Evolutionary conservation across 73 alveolate genomes (phyloP).

Genomic region (Paramecium pentaurelia): DNA sequence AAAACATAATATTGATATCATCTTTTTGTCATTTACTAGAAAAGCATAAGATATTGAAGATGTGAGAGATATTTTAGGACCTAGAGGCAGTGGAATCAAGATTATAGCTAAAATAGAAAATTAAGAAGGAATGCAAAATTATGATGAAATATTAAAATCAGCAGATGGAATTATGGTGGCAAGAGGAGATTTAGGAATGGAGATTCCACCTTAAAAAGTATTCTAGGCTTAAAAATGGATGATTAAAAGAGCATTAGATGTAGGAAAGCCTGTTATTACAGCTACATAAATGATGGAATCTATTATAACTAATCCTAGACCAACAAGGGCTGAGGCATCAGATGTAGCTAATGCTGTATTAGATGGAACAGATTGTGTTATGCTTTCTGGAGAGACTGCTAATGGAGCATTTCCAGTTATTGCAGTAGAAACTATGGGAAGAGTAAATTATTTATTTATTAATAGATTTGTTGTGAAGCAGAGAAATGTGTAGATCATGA

Average conservation of each 20-base stretch:
- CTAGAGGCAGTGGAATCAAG: conserved; percentile 84
- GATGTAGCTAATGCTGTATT: conserved; percentile 98
- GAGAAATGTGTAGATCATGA: conserved; percentile 61
- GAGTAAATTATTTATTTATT: not conserved
- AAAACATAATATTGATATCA: conserved; percentile 90
- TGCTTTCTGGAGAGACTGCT: conserved; percentile 99
- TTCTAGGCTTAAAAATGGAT: conserved; percentile 94
- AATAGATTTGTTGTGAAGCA: conserved; percentile 75
- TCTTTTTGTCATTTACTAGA: conserved; percentile 89
- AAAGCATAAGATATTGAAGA: conserved; percentile 91
- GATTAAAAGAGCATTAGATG: conserved; percentile 83
- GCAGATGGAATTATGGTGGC: conserved; percentile 99
- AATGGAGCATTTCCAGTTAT: conserved; percentile 84
- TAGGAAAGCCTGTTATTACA: conserved; percentile 94
- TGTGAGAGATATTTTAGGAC: conserved; percentile 88
- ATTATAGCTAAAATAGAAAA: conserved; percentile 96
- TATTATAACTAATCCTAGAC: conserved; percentile 96
- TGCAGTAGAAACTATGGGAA: conserved; percentile 84
- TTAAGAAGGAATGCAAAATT: conserved; percentile 95
- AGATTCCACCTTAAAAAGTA: conserved; percentile 96
- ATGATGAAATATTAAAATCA: conserved; percentile 94
- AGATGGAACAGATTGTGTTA: conserved; percentile 97
- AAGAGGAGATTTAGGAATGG: conserved; percentile 99
- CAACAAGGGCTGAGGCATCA: conserved; percentile 99
- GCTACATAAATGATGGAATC: conserved; percentile 99